Conservation (phyloP, 108 stramenopile genomes). For the Ochromonas danica region DNA sequence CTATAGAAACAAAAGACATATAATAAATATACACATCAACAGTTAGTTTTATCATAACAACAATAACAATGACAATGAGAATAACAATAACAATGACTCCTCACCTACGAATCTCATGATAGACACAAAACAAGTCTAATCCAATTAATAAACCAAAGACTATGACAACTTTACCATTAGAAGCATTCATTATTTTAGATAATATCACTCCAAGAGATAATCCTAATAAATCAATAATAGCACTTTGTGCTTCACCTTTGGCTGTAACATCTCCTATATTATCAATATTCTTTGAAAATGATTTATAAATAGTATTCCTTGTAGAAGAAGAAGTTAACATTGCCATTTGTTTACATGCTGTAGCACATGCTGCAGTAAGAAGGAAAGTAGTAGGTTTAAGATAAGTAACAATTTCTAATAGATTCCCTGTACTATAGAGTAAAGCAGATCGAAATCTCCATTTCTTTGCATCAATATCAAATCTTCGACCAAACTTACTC, state of each 20-base stretch:
- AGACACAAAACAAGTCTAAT: constrained; percentile 79
- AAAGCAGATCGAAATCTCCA: constrained; percentile 79
- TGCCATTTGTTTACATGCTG: constrained; percentile 76
- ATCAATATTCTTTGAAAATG: constrained; percentile 70
- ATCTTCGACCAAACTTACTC: constrained; percentile 80
- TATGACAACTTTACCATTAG: constrained; percentile 40
- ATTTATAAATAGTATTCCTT: constrained; percentile 81
- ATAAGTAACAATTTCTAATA: constrained; percentile 79
- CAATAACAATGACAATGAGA: too few species aligned
- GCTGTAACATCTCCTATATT: constrained; percentile 94
- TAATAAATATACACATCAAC: too few species aligned
- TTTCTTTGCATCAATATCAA: constrained; percentile 87
- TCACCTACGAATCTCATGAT: constrained; percentile 66
- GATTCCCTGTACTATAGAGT: constrained; percentile 78
- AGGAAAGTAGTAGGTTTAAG: constrained; percentile 74
- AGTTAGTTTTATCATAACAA: too few species aligned
- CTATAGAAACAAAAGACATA: constrained; percentile 6
- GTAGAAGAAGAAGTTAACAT: constrained; percentile 84
- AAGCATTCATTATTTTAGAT: constrained; percentile 46
- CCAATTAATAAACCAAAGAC: constrained; percentile 69
- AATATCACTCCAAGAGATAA: constrained; percentile 73
- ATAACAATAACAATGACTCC: not conserved
- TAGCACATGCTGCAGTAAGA: constrained; percentile 77
- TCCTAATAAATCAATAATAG: constrained; percentile 83
- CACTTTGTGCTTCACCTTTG: constrained; percentile 92